Conservation (phyloP, 2,329 filamentous ascomycete species). For the Talaromyces albobiverticillius region DNA sequence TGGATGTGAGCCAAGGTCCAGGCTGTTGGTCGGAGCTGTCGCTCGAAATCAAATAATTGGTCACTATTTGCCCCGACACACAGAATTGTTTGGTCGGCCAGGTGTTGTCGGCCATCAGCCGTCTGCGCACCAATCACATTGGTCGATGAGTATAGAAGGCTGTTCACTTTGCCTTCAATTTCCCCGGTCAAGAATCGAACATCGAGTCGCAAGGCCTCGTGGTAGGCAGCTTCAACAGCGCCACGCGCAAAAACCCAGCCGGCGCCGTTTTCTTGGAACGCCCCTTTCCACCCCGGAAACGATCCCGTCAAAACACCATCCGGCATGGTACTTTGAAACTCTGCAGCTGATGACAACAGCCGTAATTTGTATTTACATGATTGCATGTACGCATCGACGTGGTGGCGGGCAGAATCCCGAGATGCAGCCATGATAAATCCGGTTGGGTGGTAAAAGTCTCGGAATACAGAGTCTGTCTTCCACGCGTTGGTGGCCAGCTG, state of each 20-base stretch:
- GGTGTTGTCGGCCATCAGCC: slow-evolving; percentile 34
- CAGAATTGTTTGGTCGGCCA: slow-evolving; percentile 39
- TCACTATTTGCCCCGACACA: slow-evolving; percentile 44
- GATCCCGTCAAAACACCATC: slow-evolving; percentile 46
- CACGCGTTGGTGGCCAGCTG: slow-evolving; percentile 31
- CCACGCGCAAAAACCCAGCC: slow-evolving; percentile 54
- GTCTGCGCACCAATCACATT: slow-evolving; percentile 42
- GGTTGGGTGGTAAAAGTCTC: slow-evolving; percentile 39
- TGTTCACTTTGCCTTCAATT: slow-evolving; percentile 34
- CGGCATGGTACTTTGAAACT: slow-evolving; percentile 51
- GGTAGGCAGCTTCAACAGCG: slow-evolving; percentile 43
- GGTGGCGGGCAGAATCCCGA: not conserved
- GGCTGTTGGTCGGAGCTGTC: slow-evolving; percentile 43
- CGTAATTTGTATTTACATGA: slow-evolving; percentile 6
- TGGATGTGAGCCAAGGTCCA: slow-evolving; percentile 56
- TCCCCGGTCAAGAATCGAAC: slow-evolving; percentile 46
- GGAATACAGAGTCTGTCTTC: slow-evolving; percentile 40
- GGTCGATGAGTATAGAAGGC: slow-evolving; percentile 32
- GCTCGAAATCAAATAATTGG: slow-evolving; percentile 43
- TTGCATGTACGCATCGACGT: not conserved
- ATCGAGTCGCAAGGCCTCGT: slow-evolving; percentile 45
- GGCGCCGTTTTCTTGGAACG: slow-evolving; percentile 40
- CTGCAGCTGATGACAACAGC: slow-evolving; percentile 37
- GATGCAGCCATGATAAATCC: slow-evolving; percentile 22
- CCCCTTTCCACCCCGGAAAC: slow-evolving; percentile 42